phyloP scores from a whole-genome alignment of 441 rosid species.

The Gossypium laxum region DNA sequence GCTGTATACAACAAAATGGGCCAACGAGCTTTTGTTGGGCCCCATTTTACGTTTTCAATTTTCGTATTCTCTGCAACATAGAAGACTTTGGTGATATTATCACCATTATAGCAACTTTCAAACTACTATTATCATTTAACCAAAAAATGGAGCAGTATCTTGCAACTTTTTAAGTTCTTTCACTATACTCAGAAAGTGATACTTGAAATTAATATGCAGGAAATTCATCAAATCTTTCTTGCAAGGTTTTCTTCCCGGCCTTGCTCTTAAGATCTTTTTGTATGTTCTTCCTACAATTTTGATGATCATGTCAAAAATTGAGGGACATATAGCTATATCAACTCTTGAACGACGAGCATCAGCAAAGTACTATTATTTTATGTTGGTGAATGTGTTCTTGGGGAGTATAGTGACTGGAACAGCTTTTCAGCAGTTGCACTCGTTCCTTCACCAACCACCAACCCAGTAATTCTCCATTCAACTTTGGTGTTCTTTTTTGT shows the following conservation, averaged over 20 bases:
- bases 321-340: constrained; percentile 72
- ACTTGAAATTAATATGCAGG: constrained; percentile 34
- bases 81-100: not conserved
- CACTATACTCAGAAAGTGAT: not conserved
- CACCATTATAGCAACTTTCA: not conserved
- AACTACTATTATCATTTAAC: not conserved
- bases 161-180: constrained; percentile 2
- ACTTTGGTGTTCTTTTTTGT: constrained; percentile 1
- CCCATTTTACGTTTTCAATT: not conserved
- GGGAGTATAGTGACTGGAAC: constrained; percentile 90
- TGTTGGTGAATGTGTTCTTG: constrained; percentile 92
- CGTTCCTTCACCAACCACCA: constrained; percentile 84
- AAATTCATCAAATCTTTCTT: constrained; percentile 82
- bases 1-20: not conserved
- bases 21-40: not conserved
- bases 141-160: not conserved
- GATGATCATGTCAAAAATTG: constrained; percentile 85
- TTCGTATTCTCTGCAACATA: not conserved
- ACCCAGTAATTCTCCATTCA: constrained; percentile 44
- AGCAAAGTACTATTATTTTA: constrained; percentile 81
- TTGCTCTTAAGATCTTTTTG: constrained; percentile 75
- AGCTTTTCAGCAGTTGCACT: constrained; percentile 72
- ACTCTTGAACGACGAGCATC: constrained; percentile 70
- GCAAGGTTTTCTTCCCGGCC: constrained; percentile 93
- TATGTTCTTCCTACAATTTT: constrained; percentile 59